A percentile compares a stretch with the other conserved stretches of the same genome.
Conservation (phyloP, 345 rosid species). For the Citrus glauca region DNA sequence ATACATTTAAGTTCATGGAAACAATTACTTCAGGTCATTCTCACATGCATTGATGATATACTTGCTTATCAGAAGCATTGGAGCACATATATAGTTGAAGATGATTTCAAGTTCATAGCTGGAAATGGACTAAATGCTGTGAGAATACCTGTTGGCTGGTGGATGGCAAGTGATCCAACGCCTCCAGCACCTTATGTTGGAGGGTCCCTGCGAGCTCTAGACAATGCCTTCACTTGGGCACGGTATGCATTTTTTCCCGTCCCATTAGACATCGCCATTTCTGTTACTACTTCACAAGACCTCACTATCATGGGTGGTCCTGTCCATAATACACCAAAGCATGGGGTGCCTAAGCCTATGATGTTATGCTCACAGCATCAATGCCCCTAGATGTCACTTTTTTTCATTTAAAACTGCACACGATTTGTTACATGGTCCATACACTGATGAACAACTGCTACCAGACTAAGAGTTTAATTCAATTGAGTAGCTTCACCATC, state of each 20-base stretch:
- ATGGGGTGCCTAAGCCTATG: background rate
- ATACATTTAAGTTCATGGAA: background rate
- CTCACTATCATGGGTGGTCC: background rate
- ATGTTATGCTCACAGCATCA: background rate
- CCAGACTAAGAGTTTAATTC: background rate
- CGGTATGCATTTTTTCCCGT: constrained; percentile 23
- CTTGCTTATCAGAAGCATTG: constrained; percentile 45
- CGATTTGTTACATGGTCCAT: background rate
- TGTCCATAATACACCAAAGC: background rate
- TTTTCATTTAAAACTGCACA: background rate
- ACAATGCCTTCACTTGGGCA: constrained; percentile 64
- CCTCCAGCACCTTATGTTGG: constrained; percentile 59
- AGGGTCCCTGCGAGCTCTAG: constrained; percentile 51
- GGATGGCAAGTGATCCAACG: constrained; percentile 55
- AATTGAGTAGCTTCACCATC: background rate
- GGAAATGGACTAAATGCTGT: constrained; percentile 46
- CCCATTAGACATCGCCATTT: background rate
- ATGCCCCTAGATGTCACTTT: background rate
- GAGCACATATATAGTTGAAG: constrained; percentile 53
- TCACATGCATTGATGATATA: background rate
- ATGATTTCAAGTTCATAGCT: constrained; percentile 57
- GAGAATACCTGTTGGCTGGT: constrained; percentile 70
- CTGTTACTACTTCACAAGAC: background rate
- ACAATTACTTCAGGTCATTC: background rate
- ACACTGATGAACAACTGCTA: background rate